Percentiles rank a stretch among this genome's conserved stretches.
phyloP scores from a whole-genome alignment of 768 basidiomycete species.

The Kwoniella mangroviensis region DNA sequence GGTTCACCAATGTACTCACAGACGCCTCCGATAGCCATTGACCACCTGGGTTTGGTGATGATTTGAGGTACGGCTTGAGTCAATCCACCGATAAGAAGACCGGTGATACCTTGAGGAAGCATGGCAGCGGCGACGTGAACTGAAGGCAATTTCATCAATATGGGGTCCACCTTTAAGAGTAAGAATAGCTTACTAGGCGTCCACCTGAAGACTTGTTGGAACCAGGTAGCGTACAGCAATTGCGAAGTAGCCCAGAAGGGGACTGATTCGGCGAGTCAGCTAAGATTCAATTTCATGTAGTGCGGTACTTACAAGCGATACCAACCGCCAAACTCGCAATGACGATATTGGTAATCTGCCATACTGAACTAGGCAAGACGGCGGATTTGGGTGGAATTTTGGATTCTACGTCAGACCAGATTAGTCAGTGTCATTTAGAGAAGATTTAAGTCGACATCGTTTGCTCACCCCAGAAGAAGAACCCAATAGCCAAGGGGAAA shows the following conservation, averaged over 20 bases:
- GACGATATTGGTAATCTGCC: constrained; percentile 50
- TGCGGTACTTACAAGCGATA: constrained; percentile 13
- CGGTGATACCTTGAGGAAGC: constrained; percentile 49
- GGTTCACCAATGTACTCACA: constrained; percentile 26
- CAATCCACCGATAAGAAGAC: constrained; percentile 38
- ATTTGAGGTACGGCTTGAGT: constrained; percentile 37
- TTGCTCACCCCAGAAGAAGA: constrained; percentile 63
- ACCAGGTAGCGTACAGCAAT: constrained; percentile 45
- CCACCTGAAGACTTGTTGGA: constrained; percentile 40
- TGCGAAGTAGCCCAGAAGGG: constrained; percentile 53
- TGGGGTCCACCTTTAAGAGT: not conserved
- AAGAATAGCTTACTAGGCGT: constrained; percentile 22
- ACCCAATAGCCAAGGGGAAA: constrained; percentile 58
- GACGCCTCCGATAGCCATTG: constrained; percentile 43
- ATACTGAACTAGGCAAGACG: constrained; percentile 47
- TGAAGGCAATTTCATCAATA: not conserved
- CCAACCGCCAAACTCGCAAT: constrained; percentile 29
- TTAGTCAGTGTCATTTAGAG: not conserved
- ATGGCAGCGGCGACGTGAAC: constrained; percentile 50
- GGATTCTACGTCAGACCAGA: constrained; percentile 49
- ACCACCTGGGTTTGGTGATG: constrained; percentile 39
- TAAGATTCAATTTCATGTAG: not conserved
- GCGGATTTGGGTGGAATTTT: constrained; percentile 60
- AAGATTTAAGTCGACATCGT: not conserved
- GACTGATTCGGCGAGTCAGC: constrained; percentile 10